Conservation (phyloP, 805 yeast genomes). For the Ogataea nitratoaversa region DNA sequence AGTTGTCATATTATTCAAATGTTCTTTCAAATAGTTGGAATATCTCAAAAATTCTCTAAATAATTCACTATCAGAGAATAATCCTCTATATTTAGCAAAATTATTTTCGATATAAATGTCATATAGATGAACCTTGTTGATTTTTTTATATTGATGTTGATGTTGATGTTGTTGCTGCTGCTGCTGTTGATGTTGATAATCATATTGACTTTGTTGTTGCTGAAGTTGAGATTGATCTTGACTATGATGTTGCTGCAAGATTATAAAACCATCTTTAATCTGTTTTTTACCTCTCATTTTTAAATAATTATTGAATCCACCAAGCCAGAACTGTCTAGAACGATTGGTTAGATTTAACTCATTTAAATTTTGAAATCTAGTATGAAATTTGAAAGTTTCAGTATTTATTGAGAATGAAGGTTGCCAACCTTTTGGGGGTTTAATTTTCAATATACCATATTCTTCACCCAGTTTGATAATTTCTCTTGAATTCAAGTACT, state of each 20-base stretch:
- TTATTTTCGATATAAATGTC: slow-evolving; percentile 24
- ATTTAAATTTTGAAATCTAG: slow-evolving; percentile 62
- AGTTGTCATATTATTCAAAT: slow-evolving; percentile 17
- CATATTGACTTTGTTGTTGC: too few species aligned
- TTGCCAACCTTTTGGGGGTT: slow-evolving; percentile 50
- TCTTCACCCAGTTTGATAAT: slow-evolving; percentile 38
- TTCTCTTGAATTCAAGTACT: slow-evolving; percentile 40
- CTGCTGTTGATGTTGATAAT: too few species aligned
- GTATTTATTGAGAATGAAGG: slow-evolving; percentile 55
- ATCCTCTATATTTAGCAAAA: slow-evolving; percentile 3
- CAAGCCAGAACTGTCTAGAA: slow-evolving; percentile 56
- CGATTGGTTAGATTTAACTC: slow-evolving; percentile 63
- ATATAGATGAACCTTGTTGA: slow-evolving; percentile 25
- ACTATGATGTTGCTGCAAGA: background rate
- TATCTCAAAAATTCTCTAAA: slow-evolving; percentile 16
- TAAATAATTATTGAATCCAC: slow-evolving; percentile 55
- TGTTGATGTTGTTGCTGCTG: slow-evolving; percentile 4
- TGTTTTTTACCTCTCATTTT: slow-evolving; percentile 37
- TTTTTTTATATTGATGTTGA: slow-evolving; percentile 17
- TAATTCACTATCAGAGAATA: slow-evolving; percentile 10
- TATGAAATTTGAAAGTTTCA: slow-evolving; percentile 54
- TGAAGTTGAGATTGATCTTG: slow-evolving; percentile 9
- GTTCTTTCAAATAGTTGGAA: slow-evolving; percentile 13
- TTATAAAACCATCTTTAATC: slow-evolving; percentile 12
- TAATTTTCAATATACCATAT: slow-evolving; percentile 49